Evolutionary conservation across 179 eudicot species (phyloP).

Genomic region (Gypsophila paniculata): DNA sequence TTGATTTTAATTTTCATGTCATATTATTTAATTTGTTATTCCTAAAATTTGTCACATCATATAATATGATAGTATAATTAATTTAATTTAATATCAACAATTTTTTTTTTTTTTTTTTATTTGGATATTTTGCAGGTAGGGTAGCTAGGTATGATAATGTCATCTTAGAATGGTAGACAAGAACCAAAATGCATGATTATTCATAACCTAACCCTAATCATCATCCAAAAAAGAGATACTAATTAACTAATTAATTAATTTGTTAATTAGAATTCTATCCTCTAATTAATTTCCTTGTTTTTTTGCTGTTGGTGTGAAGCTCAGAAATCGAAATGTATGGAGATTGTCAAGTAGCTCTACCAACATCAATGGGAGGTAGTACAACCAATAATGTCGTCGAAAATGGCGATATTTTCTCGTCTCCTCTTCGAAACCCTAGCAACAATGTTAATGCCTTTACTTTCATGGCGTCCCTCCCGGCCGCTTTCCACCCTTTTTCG

Average conservation of each 20-base stretch:
- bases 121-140: background rate
- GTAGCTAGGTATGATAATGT: slow-evolving; percentile 13
- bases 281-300: background rate
- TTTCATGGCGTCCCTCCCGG: slow-evolving; percentile 66
- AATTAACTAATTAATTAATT: too few species aligned
- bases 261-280: too few species aligned
- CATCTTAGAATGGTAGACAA: slow-evolving; percentile 3
- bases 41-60: slow-evolving; percentile 4
- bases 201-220: slow-evolving; percentile 28
- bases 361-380: slow-evolving; percentile 39
- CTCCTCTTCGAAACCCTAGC: slow-evolving; percentile 64
- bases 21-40: background rate
- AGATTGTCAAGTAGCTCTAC: slow-evolving; percentile 78
- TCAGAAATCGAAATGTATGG: slow-evolving; percentile 61
- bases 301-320: background rate
- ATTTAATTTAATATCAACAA: too few species aligned
- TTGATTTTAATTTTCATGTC: slow-evolving; percentile 1
- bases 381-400: slow-evolving; percentile 43
- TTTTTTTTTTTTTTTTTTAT: background rate
- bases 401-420: slow-evolving; percentile 44
- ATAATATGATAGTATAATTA: background rate
- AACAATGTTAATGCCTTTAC: slow-evolving; percentile 33
- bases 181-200: background rate
- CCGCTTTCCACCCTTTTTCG: slow-evolving; percentile 51
- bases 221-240: background rate